Conservation (phyloP, 352 stramenopile species). For the Phytophthora vignae region DNA sequence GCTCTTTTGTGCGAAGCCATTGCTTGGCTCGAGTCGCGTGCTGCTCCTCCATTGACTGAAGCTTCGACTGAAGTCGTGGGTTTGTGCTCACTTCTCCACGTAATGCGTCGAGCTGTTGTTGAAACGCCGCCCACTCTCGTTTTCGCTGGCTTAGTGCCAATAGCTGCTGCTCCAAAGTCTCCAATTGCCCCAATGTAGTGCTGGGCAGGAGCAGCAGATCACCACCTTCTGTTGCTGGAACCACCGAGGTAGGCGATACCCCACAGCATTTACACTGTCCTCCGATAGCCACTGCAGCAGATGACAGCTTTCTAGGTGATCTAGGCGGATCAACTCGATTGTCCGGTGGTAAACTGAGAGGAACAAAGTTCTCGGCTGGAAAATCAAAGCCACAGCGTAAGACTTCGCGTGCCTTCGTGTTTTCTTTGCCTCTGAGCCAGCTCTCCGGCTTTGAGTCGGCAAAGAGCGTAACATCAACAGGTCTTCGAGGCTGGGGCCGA, state of each 20-base stretch:
- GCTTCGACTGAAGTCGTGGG: conserved; percentile 12
- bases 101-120: conserved; percentile 32
- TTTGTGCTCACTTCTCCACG: conserved; percentile 21
- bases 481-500: conserved; percentile 45
- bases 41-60: conserved; percentile 34
- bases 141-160: conserved; percentile 34
- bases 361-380: conserved; percentile 21
- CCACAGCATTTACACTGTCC: not conserved
- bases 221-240: not conserved
- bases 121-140: conserved; percentile 39
- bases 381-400: conserved; percentile 45
- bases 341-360: conserved; percentile 3
- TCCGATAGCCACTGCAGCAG: not conserved
- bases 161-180: conserved; percentile 40
- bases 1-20: conserved; percentile 37
- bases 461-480: conserved; percentile 40
- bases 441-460: conserved; percentile 10
- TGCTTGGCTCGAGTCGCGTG: conserved; percentile 26
- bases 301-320: not conserved
- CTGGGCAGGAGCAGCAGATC: conserved; percentile 4
- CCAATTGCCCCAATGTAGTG: conserved; percentile 32
- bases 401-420: conserved; percentile 11
- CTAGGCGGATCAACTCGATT: not conserved
- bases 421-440: not conserved
- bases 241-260: not conserved